Base-by-base conservation (phyloP, 2,329 filamentous ascomycete genomes). In the Penicillium sp. region DNA sequence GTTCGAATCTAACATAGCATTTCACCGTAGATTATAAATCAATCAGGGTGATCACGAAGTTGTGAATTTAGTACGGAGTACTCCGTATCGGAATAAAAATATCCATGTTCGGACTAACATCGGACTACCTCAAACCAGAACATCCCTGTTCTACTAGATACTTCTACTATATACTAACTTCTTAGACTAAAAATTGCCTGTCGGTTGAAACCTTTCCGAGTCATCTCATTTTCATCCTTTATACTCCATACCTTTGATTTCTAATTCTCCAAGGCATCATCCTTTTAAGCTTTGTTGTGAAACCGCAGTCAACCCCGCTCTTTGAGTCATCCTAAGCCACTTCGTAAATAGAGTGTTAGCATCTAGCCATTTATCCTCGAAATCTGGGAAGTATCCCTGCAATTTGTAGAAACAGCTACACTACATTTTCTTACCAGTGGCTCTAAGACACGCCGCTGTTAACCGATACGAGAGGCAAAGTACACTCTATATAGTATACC, bases 251-350 rank as follows among this genome's bases (percentile, higher is more conserved):
- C 29, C 16, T 33, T 33, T 23, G 44, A 23, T 47, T 49, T 49
- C 10, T 25, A 25, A 49, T 49, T 19, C 10, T 11, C 5, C 4
- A 38, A 9, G 11, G 4, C 21, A 4, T 25, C 19, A 19, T 36
- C 10, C 16, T 27, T 36, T 41, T 40, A 40, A 33, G n/a, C 27
- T 41, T 40, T 36, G 21, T 27, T 21, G 21, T 11, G n/a, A 45
- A 25, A 19, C 10, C 19, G 38, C 7, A 27, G 33, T 7, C 8
- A 39, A 27, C 29, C 29, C 39, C 50, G 36, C 48, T n/a, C 21
- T 21, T 34, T 50, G 52, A 50, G 53, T 56, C 53, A 56, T 56
- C n/a, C 15, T 27, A 46, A 56, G 53, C 53, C 53, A 41, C 53
- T 27, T 46, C 33, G 47, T 55, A 51, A 45, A 38, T 5, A 52